A percentile compares a stretch with the other conserved stretches of the same genome.
Conservation (phyloP, 176 grass and related monocot species). For the Oropetium thomaeum region DNA sequence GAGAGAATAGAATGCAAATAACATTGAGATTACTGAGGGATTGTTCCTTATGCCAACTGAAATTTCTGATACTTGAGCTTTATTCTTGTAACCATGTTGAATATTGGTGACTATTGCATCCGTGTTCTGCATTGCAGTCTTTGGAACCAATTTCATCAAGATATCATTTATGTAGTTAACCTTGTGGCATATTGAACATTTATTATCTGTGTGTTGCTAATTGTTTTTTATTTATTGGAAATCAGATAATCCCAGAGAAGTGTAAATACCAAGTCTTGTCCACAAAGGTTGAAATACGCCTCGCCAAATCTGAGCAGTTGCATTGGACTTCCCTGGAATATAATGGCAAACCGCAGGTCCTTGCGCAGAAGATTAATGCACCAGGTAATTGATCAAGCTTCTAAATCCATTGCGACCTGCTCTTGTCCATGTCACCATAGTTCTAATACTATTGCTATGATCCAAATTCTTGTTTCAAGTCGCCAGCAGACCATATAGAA, state of each 20-base stretch:
- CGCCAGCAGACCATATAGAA: not conserved
- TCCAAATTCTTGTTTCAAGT: not conserved
- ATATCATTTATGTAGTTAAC: not conserved
- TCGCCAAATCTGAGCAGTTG: constrained; percentile 65
- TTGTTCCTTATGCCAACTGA: not conserved
- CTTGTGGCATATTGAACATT: not conserved
- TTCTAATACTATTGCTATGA: not conserved
- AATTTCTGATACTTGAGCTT: not conserved
- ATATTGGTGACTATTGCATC: not conserved
- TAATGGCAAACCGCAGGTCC: constrained; percentile 37
- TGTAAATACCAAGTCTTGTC: constrained; percentile 62
- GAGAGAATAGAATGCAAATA: not conserved
- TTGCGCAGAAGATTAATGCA: constrained; percentile 50
- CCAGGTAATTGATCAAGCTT: constrained; percentile 31
- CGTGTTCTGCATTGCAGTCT: not conserved
- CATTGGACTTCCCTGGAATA: constrained; percentile 73
- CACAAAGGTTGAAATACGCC: constrained; percentile 75
- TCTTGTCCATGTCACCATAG: not conserved
- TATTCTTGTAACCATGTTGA: constrained; percentile 3
- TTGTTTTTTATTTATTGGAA: constrained; percentile 20
- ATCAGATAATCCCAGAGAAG: constrained; percentile 76
- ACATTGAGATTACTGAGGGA: not conserved
- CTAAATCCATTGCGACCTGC: not conserved
- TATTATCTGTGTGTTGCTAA: not conserved
- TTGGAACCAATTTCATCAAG: not conserved